Percentiles rank a stretch among this genome's conserved stretches.
These are phyloP conservation scores for Penicillium polonicum DNA, from an alignment of 2,329 filamentous ascomycete species.

Conservation along the genomic window DNA sequence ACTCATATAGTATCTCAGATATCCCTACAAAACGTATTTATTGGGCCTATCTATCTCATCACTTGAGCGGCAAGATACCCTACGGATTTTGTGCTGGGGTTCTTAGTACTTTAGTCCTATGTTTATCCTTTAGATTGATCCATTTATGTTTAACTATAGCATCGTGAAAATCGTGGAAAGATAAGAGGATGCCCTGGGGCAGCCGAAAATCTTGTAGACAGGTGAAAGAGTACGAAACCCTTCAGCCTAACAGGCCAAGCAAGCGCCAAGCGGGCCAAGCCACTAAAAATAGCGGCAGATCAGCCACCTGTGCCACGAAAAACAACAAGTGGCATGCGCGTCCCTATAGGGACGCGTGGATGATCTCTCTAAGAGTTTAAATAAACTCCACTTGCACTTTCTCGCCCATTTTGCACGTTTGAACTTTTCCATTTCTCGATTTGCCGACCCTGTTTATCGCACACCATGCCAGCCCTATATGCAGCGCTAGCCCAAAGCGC, in stretches of 20 bases:
- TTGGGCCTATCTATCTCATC: no score
- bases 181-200: no score
- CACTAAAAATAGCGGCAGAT: constrained; percentile 5
- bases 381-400: neutral
- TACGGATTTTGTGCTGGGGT: no score
- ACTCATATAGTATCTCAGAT: no score
- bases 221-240: neutral
- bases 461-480: constrained; percentile 32
- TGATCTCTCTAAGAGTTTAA: neutral
- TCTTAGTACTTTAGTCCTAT: no score
- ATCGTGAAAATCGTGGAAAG: no score
- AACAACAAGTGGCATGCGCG: constrained; percentile 6
- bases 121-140: no score
- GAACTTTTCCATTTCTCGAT: neutral
- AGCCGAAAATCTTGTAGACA: no score
- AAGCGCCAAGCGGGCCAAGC: neutral
- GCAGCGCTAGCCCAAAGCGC: constrained; percentile 22
- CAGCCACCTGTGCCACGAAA: constrained; percentile 4
- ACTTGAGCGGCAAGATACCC: no score
- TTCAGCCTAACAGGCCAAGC: constrained; percentile 2
- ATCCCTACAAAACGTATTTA: no score
- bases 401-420: neutral
- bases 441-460: neutral
- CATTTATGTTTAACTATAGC: no score
- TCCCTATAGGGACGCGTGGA: constrained; percentile 11